Percentiles rank a stretch among this genome's conserved stretches.
Conservation (phyloP, 805 yeast genomes). For the Metschnikowia bowlesiae region DNA sequence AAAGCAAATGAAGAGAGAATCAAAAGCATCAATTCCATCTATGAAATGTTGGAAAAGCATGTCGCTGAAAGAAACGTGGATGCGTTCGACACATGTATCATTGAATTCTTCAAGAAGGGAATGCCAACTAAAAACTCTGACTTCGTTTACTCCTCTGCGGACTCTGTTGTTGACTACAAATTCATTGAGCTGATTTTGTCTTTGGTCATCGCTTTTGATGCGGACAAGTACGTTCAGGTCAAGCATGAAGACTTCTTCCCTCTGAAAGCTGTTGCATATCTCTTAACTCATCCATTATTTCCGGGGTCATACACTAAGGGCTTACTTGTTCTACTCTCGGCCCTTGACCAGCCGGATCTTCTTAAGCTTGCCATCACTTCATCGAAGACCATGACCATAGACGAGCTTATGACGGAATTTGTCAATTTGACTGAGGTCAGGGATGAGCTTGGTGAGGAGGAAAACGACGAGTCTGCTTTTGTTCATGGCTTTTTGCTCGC, state of each 20-base stretch:
- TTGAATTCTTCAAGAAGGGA: constrained; percentile 18
- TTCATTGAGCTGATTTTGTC: constrained; percentile 47
- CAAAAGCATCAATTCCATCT: constrained; percentile 18
- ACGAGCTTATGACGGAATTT: constrained; percentile 61
- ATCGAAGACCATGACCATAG: constrained; percentile 62
- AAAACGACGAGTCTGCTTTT: constrained; percentile 11
- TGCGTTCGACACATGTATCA: constrained; percentile 22
- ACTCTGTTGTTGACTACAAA: constrained; percentile 56
- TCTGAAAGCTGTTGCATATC: constrained; percentile 59
- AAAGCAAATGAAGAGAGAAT: constrained; percentile 9
- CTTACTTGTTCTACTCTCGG: constrained; percentile 46
- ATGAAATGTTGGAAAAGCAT: constrained; percentile 10
- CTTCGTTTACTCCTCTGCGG: constrained; percentile 47
- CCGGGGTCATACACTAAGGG: constrained; percentile 57
- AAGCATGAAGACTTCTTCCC: constrained; percentile 39
- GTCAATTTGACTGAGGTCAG: constrained; percentile 31
- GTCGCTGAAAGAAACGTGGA: constrained; percentile 1
- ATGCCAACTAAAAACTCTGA: neutral
- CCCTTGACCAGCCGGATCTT: constrained; percentile 50
- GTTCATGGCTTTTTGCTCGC: constrained; percentile 13
- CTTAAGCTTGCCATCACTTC: constrained; percentile 80
- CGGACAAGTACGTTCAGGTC: constrained; percentile 21
- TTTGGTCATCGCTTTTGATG: constrained; percentile 33
- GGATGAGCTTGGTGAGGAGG: constrained; percentile 11
- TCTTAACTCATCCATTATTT: constrained; percentile 83